Evolutionary conservation across 176 grass and related monocot species (phyloP).

Genomic region (Triticum dicoccoides): DNA sequence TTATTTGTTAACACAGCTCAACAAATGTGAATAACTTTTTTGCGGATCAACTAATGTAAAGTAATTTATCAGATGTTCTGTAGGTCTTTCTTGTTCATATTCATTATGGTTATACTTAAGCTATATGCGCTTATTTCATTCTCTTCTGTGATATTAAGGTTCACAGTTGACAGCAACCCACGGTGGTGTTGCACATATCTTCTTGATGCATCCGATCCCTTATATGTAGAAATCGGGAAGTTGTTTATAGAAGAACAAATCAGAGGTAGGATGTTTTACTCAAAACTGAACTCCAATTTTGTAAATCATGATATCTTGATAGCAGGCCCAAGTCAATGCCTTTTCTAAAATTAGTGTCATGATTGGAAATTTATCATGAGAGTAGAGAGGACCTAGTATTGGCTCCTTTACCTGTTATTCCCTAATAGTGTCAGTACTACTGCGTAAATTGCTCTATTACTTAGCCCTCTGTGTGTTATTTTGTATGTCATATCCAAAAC

Average conservation of each 20-base stretch:
- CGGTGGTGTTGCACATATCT: constrained; percentile 80
- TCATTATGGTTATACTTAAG: neutral
- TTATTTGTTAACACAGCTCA: neutral
- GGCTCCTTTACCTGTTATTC: neutral
- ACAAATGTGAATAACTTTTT: neutral
- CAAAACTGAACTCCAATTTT: neutral
- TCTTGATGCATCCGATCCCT: constrained; percentile 79
- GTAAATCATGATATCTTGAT: neutral
- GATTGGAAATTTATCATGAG: neutral
- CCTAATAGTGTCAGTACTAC: neutral
- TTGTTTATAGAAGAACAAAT: constrained; percentile 70
- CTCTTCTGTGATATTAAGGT: constrained; percentile 53
- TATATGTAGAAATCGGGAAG: constrained; percentile 72
- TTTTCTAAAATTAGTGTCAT: neutral
- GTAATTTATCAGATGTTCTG: neutral
- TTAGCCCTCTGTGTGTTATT: neutral
- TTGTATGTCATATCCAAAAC: neutral
- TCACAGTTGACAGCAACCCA: constrained; percentile 72
- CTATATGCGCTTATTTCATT: constrained; percentile 13
- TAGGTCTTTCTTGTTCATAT: neutral
- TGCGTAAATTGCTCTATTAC: neutral
- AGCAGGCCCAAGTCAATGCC: neutral
- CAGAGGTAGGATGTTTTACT: constrained; percentile 44
- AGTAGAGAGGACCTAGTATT: neutral
- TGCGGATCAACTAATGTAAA: neutral